Evolutionary conservation across 495 filamentous ascomycete species (phyloP), one percentile per base, ranked within the genome.

Genomic region (Lentithecium fluviatile): DNA sequence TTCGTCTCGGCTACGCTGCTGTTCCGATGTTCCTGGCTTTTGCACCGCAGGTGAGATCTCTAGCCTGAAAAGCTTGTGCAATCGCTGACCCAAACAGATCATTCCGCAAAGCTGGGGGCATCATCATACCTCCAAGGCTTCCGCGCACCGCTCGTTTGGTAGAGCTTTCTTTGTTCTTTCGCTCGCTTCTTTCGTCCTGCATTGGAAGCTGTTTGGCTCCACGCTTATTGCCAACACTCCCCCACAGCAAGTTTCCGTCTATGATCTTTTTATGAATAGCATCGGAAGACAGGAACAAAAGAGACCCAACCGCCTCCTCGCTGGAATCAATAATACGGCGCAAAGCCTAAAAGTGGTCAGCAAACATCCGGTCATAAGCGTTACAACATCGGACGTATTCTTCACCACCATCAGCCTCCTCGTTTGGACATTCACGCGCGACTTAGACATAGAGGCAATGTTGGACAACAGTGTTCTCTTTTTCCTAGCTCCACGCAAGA

Each of bases 401-500:
- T 69, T 83, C n/a, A 78, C 70, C 42, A 69, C 72, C 6, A 50
- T 82, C 2, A 81, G 79, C 62, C 69, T 85, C 1, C 77, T 80
- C 4, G 46, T 78, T 0, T 85, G 82, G 82, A 73, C 77, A 8
- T 79, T 77, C n/a, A 71, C 79, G 6, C 71, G 81, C 12, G 74
- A 77, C 11, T 68, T 77, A 7, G 75, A 82, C 61, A 66, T 74
- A 0, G 56, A 69, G 26, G 69, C 74, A 50, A 78, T 83, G 59
- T 62, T 70, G 6, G 58, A 66, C 5, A 61, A 58, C 48, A 60
- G 64, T 29, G 17, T 57, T 53, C 52, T 67, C 5, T 54, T 50
- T 4, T 64, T 52, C 23, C 29, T 67, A 5, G 49, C 40, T 20
- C 29, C 58, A 10, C 20, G 21, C 1, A 42, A 51, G 38, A 10